Evolutionary conservation across 345 rosid species (phyloP).

Genomic region (Ceriops tagal): DNA sequence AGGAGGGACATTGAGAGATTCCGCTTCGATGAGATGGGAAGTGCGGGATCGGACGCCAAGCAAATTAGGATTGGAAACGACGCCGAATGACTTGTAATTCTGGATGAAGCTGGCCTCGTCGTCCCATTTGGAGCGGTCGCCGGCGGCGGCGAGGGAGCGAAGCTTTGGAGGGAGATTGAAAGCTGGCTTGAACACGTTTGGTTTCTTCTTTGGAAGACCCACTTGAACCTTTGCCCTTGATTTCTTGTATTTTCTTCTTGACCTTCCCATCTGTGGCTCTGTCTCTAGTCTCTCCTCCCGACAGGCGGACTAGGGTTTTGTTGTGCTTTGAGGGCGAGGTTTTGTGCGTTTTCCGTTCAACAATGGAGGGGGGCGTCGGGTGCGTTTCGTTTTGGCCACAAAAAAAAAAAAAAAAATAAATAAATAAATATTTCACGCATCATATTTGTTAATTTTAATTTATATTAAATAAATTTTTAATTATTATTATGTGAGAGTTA

Average conservation of each 20-base stretch:
- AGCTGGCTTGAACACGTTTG: slow-evolving; percentile 67
- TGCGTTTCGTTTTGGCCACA: too few relatives aligned
- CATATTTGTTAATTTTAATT: too few relatives aligned
- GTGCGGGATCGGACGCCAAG: slow-evolving; percentile 75
- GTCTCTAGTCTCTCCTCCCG: neutral
- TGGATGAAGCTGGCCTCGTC: slow-evolving; percentile 68
- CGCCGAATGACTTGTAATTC: slow-evolving; percentile 88
- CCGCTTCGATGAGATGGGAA: slow-evolving; percentile 59
- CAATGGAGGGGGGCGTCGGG: too few relatives aligned
- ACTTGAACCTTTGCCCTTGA: slow-evolving; percentile 78
- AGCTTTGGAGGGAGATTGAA: slow-evolving; percentile 89
- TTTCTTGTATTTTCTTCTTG: slow-evolving; percentile 77
- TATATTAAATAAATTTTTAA: too few relatives aligned
- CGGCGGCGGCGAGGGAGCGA: slow-evolving; percentile 50
- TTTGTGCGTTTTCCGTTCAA: neutral
- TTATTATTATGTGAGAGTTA: too few relatives aligned
- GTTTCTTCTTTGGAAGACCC: slow-evolving; percentile 78
- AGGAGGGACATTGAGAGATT: slow-evolving; percentile 63
- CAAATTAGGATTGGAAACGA: slow-evolving; percentile 79
- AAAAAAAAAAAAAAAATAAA: too few relatives aligned
- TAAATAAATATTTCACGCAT: too few relatives aligned
- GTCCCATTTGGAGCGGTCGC: slow-evolving; percentile 62
- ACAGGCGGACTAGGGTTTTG: neutral
- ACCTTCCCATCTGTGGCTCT: slow-evolving; percentile 62
- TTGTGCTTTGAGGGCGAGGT: neutral